Base-by-base conservation (phyloP, 2,329 filamentous ascomycete species). In the Arthroderma sp. region DNA sequence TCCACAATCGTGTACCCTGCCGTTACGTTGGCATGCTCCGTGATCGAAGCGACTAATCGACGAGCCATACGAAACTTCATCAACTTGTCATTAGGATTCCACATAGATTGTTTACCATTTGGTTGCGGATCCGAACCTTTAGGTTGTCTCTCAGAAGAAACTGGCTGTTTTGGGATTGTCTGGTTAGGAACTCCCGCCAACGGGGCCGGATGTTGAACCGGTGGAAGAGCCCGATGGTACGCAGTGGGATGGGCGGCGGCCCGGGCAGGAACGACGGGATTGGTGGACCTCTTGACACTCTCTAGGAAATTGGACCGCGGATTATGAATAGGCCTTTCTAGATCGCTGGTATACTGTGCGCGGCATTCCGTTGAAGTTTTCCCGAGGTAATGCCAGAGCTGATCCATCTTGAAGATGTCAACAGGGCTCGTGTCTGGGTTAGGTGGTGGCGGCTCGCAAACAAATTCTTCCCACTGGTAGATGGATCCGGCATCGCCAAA, bases 321-420 rank as follows among this genome's bases (percentile, higher is more conserved):
- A 55, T 72, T 70, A 62, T 71, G 65, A 50, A 65, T 53, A 48
- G 55, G 52, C 47, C 69, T 70, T 47, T 64, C 67, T 37, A 74
- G 77, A 63, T 94, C 80, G 55, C 91, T 84, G 4, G 88, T 94
- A 64, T 91, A 98, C 60, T 93, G 86, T 28, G 87, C 81, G 61
- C 81, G 87, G 44, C 86, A 83, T 57, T 96, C 89, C 5, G 89
- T 95, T 22, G 89, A 96, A 15, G 75, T 77, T 60, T 78, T 78
- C 30, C 85, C 85, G 48, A 98, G 73, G 61, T 95, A 96, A 65
- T 86, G 77, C 85, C 88, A 96, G 11, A 94, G 62, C 58, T 85
- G 81, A 49, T 89, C 76, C 10, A 80, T 72, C 59, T 83, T 84
- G 49, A 65, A 65, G 6, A 94, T 62, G 56, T 94, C 78, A 47